These are phyloP conservation scores for Trichocladium antarcticum DNA, from an alignment of 495 filamentous ascomycete species.

Conservation along the genomic window DNA sequence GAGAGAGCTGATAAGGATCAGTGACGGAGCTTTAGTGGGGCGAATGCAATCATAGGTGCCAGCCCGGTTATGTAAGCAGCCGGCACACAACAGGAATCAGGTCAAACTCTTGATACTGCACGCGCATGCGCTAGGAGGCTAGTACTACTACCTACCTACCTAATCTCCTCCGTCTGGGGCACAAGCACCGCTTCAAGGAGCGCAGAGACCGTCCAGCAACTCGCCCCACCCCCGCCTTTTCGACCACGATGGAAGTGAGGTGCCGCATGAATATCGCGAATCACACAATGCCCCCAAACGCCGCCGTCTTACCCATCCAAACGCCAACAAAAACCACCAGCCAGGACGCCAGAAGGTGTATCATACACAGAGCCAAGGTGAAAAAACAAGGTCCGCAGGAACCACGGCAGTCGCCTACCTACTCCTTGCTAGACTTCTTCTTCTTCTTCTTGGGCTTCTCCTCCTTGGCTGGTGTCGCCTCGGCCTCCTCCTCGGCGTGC, in stretches of 20 bases:
- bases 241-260: conserved; percentile 15
- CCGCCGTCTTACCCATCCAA: conserved; percentile 22
- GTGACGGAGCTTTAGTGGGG: conserved; percentile 20
- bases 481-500: conserved; percentile 21
- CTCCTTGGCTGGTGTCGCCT: conserved; percentile 24
- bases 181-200: neutral
- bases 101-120: neutral
- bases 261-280: conserved; percentile 14
- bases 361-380: conserved; percentile 25
- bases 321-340: conserved; percentile 24
- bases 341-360: conserved; percentile 24
- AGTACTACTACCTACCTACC: too few relatives aligned
- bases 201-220: neutral
- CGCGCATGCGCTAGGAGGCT: conserved; percentile 1
- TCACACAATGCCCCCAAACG: conserved; percentile 19
- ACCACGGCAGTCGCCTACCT: conserved; percentile 7
- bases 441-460: conserved; percentile 38
- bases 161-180: neutral
- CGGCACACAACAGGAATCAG: neutral
- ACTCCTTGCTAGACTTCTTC: conserved; percentile 38
- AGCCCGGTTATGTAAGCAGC: neutral
- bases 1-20: neutral
- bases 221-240: conserved; percentile 9
- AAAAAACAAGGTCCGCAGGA: conserved; percentile 9
- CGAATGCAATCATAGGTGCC: too few relatives aligned